Base-by-base conservation (phyloP, 768 basidiomycete species). In the Mycena indigotica region DNA sequence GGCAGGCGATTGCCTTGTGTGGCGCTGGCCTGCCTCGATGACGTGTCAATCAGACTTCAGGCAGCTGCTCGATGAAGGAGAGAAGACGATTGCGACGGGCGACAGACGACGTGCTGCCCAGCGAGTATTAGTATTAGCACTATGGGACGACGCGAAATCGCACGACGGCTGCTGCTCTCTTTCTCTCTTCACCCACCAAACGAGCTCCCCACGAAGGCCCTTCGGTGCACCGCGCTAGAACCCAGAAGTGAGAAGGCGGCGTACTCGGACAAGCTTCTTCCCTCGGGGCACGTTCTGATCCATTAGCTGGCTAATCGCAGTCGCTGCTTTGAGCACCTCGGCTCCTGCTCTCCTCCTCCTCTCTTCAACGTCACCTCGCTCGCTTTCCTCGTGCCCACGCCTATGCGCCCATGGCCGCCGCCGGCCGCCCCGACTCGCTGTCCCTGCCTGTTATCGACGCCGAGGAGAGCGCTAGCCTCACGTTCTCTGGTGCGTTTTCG, bases 401-500 rank as follows among this genome's bases (percentile, higher is more conserved):
- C 46, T 48, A 48, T 48, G 46, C 46, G 13, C 46, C 46, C 12
- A 48, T 48, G 46, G 28, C 46, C 46, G 41, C 15, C 41, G 8
- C 21, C 35, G 51, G 44, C 30, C 21, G 12, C 25, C 32, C 32
- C 32, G 32, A 35, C 17, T 17, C 13, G 5, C 46, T 13, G 46
- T 8, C 12, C 5, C 54, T 39, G 64, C 52, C 32, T 28, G 35
- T 53, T 16, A 62, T 64, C 54, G 50, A 38, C 19, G 63, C 61
- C 17, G 44, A 38, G 24, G 63, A 64, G 21, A 62, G 62, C 3
- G 66, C 53, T 40, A 61, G 53, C 28, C 64, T 68, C 48, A 28
- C 50, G 50, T 66, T 68, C 39, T 52, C 60, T 32, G 65, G 67
- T 65, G 45, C 30, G 56, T 61, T 29, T 39, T 40, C 29, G 13